Conservation (phyloP, 2,329 filamentous ascomycete species). For the Colletotrichum spinosum region DNA sequence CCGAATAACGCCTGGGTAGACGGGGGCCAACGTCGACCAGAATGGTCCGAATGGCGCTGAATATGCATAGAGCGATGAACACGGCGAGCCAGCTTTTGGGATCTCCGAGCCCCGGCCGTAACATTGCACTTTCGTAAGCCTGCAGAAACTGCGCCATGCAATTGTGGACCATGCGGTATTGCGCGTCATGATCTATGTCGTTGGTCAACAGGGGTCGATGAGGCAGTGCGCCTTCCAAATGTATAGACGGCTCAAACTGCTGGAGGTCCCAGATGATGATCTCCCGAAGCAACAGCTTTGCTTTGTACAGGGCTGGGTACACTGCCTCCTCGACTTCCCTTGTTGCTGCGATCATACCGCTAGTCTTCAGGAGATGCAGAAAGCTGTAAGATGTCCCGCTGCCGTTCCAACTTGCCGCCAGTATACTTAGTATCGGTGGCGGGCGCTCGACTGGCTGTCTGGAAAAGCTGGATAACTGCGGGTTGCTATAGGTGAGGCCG, state of each 20-base stretch:
- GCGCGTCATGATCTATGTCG: slow-evolving; percentile 60
- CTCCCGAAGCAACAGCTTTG: slow-evolving; percentile 67
- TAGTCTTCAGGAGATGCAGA: slow-evolving; percentile 64
- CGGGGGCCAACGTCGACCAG: slow-evolving; percentile 58
- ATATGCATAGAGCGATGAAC: slow-evolving; percentile 69
- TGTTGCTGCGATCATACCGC: slow-evolving; percentile 59
- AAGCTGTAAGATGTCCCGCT: slow-evolving; percentile 62
- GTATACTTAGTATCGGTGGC: slow-evolving; percentile 61
- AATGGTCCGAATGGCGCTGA: slow-evolving; percentile 66
- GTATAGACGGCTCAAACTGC: slow-evolving; percentile 59
- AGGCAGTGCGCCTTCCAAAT: slow-evolving; percentile 43
- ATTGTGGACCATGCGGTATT: slow-evolving; percentile 61
- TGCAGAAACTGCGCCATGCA: slow-evolving; percentile 65
- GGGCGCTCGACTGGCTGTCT: slow-evolving; percentile 54
- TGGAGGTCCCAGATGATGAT: slow-evolving; percentile 65
- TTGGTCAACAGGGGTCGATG: slow-evolving; percentile 45
- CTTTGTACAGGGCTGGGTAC: slow-evolving; percentile 64
- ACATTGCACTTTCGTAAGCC: slow-evolving; percentile 60
- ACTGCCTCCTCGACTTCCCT: slow-evolving; percentile 60
- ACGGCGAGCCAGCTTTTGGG: slow-evolving; percentile 62
- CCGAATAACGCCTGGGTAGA: slow-evolving; percentile 37
- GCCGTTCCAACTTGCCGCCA: slow-evolving; percentile 65
- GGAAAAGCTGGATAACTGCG: slow-evolving; percentile 51
- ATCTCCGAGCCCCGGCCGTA: slow-evolving; percentile 51
- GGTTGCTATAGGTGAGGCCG: slow-evolving; percentile 52